Percentiles rank a stretch among this genome's conserved stretches.
These are phyloP conservation scores for Lentinula novae-zelandiae DNA, from an alignment of 1,284 basidiomycete genomes.

Conservation along the genomic window DNA sequence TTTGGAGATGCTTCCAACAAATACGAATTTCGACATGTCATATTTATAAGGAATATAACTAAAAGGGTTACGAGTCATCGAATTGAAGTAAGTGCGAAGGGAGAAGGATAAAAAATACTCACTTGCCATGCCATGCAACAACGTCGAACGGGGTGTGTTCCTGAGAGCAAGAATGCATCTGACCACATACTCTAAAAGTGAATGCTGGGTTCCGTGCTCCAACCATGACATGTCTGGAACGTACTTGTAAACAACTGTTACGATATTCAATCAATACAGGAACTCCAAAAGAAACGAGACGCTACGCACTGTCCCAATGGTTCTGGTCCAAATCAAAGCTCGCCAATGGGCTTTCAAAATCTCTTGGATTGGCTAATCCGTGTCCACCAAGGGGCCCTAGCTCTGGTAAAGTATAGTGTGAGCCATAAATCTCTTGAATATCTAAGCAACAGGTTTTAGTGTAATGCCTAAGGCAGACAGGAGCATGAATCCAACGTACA, in stretches of 20 bases:
- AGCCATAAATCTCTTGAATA: conserved; percentile 60
- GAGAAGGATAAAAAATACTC: conserved; percentile 19
- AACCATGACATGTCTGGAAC: neutral
- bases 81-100: neutral
- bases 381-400: conserved; percentile 63
- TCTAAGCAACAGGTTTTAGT: conserved; percentile 29
- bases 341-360: conserved; percentile 63
- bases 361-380: conserved; percentile 59
- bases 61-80: neutral
- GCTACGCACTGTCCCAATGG: conserved; percentile 49
- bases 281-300: neutral
- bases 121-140: conserved; percentile 70
- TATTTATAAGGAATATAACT: conserved; percentile 76
- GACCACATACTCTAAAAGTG: conserved; percentile 47
- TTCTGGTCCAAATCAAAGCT: conserved; percentile 61
- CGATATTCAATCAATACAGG: neutral
- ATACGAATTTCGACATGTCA: conserved; percentile 61
- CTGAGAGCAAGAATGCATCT: conserved; percentile 54
- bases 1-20: conserved; percentile 62
- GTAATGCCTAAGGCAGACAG: neutral
- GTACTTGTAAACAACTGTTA: conserved; percentile 9
- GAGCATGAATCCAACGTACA: conserved; percentile 30
- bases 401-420: conserved; percentile 63
- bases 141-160: conserved; percentile 73
- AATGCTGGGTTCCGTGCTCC: conserved; percentile 1